Conservation (phyloP, 305 asterid genomes). For the Fraxinus latifolia region DNA sequence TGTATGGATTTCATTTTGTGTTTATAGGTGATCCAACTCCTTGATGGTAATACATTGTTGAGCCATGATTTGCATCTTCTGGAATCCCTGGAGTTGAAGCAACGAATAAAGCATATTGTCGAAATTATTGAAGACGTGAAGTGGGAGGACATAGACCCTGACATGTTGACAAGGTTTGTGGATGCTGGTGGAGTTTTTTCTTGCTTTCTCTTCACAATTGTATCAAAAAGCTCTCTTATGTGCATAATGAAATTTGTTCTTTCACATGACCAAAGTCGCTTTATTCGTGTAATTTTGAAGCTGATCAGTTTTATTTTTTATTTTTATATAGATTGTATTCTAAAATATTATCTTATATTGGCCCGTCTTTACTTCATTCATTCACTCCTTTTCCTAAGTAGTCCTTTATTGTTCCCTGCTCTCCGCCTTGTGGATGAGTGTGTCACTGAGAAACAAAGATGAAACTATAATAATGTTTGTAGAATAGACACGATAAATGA, state of each 20-base stretch:
- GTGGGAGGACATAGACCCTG: constrained; percentile 91
- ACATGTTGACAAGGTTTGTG: constrained; percentile 76
- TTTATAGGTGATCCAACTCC: constrained; percentile 63
- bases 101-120: constrained; percentile 74
- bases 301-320: neutral
- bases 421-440: constrained; percentile 5
- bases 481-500: neutral
- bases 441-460: neutral
- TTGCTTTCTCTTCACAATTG: constrained; percentile 10
- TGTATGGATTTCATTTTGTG: constrained; percentile 23
- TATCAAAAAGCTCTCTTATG: neutral
- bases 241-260: neutral
- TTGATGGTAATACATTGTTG: constrained; percentile 58
- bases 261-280: neutral
- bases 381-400: neutral
- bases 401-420: neutral
- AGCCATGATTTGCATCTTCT: constrained; percentile 92
- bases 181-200: constrained; percentile 21
- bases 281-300: neutral
- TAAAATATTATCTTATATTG: constrained; percentile 15
- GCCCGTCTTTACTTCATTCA: neutral
- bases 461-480: neutral
- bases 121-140: constrained; percentile 84
- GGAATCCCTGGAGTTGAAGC: constrained; percentile 92
- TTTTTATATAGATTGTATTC: constrained; percentile 6